These are phyloP conservation scores for Gaeumannomyces tritici DNA, from an alignment of 2,329 filamentous ascomycete genomes.

Conservation along the genomic window DNA sequence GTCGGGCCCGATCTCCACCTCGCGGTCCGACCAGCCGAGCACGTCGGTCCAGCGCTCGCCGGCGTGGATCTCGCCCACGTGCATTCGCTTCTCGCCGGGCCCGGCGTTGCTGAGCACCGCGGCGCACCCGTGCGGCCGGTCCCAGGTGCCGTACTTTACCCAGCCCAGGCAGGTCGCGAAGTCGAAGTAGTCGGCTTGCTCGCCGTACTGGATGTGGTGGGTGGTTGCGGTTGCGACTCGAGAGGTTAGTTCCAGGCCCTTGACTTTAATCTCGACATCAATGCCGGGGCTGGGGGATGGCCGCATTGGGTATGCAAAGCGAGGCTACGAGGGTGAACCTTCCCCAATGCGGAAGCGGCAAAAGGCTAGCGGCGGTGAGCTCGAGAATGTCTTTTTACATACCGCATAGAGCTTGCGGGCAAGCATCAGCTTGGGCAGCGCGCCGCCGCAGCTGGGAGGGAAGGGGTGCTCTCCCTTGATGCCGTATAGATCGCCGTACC, in stretches of 20 bases:
- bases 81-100: constrained; percentile 48
- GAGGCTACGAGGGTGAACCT: no score
- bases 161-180: constrained; percentile 53
- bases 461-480: constrained; percentile 35
- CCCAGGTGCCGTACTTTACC: constrained; percentile 38
- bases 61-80: constrained; percentile 47
- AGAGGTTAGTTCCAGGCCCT: neutral
- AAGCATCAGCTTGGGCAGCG: constrained; percentile 47
- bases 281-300: neutral
- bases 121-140: constrained; percentile 39
- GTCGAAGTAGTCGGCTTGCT: constrained; percentile 55
- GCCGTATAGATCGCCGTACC: constrained; percentile 64
- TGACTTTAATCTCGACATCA: neutral
- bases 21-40: constrained; percentile 41
- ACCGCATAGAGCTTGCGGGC: constrained; percentile 53
- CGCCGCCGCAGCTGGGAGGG: constrained; percentile 41
- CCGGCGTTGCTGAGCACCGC: constrained; percentile 46
- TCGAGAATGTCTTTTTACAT: neutral
- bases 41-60: constrained; percentile 58
- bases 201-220: constrained; percentile 36
- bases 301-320: no score
- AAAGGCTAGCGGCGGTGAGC: no score
- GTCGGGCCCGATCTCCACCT: constrained; percentile 49
- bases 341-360: no score
- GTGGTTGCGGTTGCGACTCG: neutral